phyloP scores from a whole-genome alignment of 148 eudicot species.

The Rhododendron molle region DNA sequence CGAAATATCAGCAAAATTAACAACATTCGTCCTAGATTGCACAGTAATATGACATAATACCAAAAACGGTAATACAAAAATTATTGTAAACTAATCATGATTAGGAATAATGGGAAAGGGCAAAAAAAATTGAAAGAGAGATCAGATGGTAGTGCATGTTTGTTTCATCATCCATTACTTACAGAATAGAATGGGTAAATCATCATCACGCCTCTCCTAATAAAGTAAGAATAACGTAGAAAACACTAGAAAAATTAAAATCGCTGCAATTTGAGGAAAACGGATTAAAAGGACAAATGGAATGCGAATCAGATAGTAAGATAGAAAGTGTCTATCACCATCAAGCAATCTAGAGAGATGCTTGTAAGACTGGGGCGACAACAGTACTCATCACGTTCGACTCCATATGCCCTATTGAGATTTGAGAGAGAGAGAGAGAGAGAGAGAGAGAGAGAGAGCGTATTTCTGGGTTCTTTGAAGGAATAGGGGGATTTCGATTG shows the following conservation, averaged over 20 bases:
- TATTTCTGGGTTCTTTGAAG: background rate
- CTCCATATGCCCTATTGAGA: background rate
- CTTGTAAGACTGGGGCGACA: constrained; percentile 29
- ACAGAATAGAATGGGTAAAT: constrained; percentile 17
- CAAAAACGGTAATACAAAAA: no score
- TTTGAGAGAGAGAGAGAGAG: background rate
- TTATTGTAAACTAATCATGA: background rate
- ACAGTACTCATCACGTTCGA: constrained; percentile 18
- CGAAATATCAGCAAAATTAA: background rate
- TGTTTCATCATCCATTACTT: constrained; percentile 4
- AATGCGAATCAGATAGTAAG: constrained; percentile 19
- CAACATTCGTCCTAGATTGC: constrained; percentile 16
- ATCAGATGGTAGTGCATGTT: constrained; percentile 34
- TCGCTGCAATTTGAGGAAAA: background rate
- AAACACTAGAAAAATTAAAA: background rate
- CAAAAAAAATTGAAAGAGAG: background rate
- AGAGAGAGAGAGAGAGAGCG: background rate
- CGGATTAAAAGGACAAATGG: background rate
- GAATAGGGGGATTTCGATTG: background rate
- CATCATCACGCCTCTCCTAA: constrained; percentile 18
- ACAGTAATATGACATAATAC: background rate
- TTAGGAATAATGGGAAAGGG: background rate
- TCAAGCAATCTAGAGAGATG: constrained; percentile 2
- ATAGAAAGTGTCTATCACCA: constrained; percentile 19
- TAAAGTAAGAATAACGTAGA: background rate